Percentiles rank a stretch among this genome's conserved stretches.
These are phyloP conservation scores for Spirogloea muscicola DNA, from an alignment of 139 green algal species.

Conservation along the genomic window DNA sequence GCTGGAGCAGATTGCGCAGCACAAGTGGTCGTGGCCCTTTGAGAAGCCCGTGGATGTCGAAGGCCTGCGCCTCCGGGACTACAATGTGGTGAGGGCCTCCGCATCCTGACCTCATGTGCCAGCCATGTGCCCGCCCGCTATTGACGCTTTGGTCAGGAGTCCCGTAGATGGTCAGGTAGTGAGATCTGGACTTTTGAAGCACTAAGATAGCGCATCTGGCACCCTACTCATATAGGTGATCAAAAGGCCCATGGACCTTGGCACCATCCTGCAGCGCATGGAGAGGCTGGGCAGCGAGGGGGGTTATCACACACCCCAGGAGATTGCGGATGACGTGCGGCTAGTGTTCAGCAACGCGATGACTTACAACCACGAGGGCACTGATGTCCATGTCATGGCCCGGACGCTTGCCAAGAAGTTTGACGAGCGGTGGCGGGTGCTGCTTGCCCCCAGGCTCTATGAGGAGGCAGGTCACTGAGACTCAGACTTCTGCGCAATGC, in stretches of 20 bases:
- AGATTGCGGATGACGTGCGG: conserved; percentile 52
- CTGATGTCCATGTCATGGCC: conserved; percentile 81
- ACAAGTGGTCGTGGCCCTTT: conserved; percentile 44
- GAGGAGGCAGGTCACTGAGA: conserved; percentile 7
- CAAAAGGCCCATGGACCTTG: conserved; percentile 42
- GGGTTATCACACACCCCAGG: conserved; percentile 60
- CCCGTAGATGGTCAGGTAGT: too few relatives aligned
- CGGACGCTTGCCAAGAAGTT: conserved; percentile 54
- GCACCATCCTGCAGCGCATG: conserved; percentile 22
- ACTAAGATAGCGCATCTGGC: too few relatives aligned
- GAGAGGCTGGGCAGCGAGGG: neutral
- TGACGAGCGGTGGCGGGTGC: conserved; percentile 51
- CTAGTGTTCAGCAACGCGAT: conserved; percentile 79
- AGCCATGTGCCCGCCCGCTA: too few relatives aligned
- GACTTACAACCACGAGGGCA: conserved; percentile 72
- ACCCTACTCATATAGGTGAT: conserved; percentile 27
- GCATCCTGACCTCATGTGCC: too few relatives aligned
- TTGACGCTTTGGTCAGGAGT: too few relatives aligned
- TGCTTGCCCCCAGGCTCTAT: conserved; percentile 7
- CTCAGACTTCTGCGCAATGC: neutral
- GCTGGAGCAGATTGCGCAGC: conserved; percentile 27
- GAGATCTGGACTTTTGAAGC: too few relatives aligned
- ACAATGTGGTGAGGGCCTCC: conserved; percentile 35
- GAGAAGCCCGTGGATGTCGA: conserved; percentile 33
- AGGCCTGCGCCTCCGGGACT: conserved; percentile 20